phyloP scores from a whole-genome alignment of 352 stramenopile species.

The Elongisporangium prolatum region DNA sequence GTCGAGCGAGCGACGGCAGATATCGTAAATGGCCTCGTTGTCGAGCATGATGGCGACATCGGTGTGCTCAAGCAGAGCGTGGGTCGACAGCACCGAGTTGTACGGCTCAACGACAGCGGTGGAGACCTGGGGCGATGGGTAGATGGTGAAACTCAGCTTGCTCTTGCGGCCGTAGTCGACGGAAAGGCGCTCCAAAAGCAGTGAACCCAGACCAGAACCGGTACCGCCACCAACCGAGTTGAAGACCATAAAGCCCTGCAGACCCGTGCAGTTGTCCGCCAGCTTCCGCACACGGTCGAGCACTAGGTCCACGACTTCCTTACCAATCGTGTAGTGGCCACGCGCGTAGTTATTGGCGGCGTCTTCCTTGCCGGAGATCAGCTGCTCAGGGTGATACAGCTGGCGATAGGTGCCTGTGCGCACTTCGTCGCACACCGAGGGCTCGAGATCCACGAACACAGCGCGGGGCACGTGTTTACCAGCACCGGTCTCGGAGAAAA shows the following conservation, averaged over 20 bases:
- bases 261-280: constrained; percentile 94
- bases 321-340: constrained; percentile 91
- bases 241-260: constrained; percentile 97
- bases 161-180: constrained; percentile 96
- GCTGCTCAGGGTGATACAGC: constrained; percentile 96
- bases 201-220: constrained; percentile 93
- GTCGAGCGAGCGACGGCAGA: constrained; percentile 87
- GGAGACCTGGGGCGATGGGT: constrained; percentile 93
- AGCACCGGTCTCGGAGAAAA: constrained; percentile 86
- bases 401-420: constrained; percentile 92
- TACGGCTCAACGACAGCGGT: constrained; percentile 97
- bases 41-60: constrained; percentile 93
- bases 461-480: constrained; percentile 41
- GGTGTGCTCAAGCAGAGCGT: constrained; percentile 94
- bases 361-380: constrained; percentile 96
- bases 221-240: constrained; percentile 95
- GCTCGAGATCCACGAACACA: constrained; percentile 96
- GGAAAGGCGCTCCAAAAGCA: constrained; percentile 92
- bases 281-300: constrained; percentile 96
- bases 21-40: constrained; percentile 83
- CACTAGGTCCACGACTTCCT: constrained; percentile 96
- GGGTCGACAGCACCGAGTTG: constrained; percentile 94
- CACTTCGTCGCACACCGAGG: constrained; percentile 95
- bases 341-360: constrained; percentile 86
- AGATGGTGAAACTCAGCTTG: constrained; percentile 96